Evolutionary conservation across 805 yeast species (phyloP).

Genomic region (Saccharomyces mikatae): DNA sequence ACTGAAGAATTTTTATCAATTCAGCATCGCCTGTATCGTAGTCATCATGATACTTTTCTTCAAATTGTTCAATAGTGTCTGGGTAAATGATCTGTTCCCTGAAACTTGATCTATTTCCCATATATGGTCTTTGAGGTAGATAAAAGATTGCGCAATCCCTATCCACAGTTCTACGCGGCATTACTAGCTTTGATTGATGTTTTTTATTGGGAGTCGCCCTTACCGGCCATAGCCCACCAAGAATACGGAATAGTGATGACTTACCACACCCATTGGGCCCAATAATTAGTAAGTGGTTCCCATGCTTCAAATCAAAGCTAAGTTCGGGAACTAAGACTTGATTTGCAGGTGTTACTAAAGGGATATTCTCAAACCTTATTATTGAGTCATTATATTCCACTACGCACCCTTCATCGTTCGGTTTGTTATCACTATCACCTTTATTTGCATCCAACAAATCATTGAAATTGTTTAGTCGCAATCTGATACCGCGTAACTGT

Average conservation of each 20-base stretch:
- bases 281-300: slow-evolving; percentile 78
- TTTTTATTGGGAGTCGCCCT: slow-evolving; percentile 45
- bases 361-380: slow-evolving; percentile 64
- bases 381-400: slow-evolving; percentile 46
- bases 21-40: slow-evolving; percentile 36
- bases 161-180: slow-evolving; percentile 22
- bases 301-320: slow-evolving; percentile 65
- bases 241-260: slow-evolving; percentile 80
- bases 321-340: slow-evolving; percentile 61
- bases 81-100: slow-evolving; percentile 90
- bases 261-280: slow-evolving; percentile 98
- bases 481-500: slow-evolving; percentile 74
- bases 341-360: slow-evolving; percentile 79
- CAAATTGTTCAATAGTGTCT: slow-evolving; percentile 53
- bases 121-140: slow-evolving; percentile 86
- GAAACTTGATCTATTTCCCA: slow-evolving; percentile 56
- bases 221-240: slow-evolving; percentile 93
- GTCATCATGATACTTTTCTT: slow-evolving; percentile 26
- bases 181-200: slow-evolving; percentile 37
- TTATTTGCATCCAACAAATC: slow-evolving; percentile 40
- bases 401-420: slow-evolving; percentile 16
- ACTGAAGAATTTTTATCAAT: slow-evolving; percentile 44
- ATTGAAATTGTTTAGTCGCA: slow-evolving; percentile 64
- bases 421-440: slow-evolving; percentile 10
- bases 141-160: slow-evolving; percentile 50